phyloP scores from a whole-genome alignment of 208 protist species.

The Blechomonas ayalai region DNA sequence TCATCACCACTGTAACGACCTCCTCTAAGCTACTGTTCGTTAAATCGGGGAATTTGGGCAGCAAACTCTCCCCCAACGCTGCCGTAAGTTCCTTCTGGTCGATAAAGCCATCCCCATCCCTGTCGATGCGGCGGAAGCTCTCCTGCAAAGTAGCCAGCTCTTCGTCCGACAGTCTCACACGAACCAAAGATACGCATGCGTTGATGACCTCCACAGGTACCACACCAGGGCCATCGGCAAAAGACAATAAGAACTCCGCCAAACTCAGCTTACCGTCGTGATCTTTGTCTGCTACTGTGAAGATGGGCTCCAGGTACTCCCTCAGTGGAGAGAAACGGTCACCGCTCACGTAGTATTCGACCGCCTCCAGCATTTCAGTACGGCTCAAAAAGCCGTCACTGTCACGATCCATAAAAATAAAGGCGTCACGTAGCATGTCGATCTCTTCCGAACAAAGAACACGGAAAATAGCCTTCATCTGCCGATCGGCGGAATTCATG shows the following conservation, averaged over 20 bases:
- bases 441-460: constrained; percentile 65
- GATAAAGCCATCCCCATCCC: constrained; percentile 62
- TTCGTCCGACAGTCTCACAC: constrained; percentile 70
- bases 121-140: constrained; percentile 63
- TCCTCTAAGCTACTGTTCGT: constrained; percentile 52
- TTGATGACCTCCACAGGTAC: constrained; percentile 84
- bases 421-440: constrained; percentile 85
- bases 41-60: constrained; percentile 54
- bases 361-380: constrained; percentile 46
- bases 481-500: constrained; percentile 8
- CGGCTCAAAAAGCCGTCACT: constrained; percentile 64
- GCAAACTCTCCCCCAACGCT: constrained; percentile 43
- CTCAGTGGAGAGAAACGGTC: constrained; percentile 42
- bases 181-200: constrained; percentile 61
- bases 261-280: constrained; percentile 51
- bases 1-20: constrained; percentile 68
- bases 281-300: constrained; percentile 74
- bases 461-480: constrained; percentile 26
- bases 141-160: constrained; percentile 71
- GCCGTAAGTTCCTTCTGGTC: constrained; percentile 54
- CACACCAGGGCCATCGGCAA: constrained; percentile 66
- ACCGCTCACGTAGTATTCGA: constrained; percentile 28
- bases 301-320: constrained; percentile 59
- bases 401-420: constrained; percentile 80
- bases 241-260: constrained; percentile 69